phyloP scores from a whole-genome alignment of 257 asterid species.

The Forsythia suspensa region DNA sequence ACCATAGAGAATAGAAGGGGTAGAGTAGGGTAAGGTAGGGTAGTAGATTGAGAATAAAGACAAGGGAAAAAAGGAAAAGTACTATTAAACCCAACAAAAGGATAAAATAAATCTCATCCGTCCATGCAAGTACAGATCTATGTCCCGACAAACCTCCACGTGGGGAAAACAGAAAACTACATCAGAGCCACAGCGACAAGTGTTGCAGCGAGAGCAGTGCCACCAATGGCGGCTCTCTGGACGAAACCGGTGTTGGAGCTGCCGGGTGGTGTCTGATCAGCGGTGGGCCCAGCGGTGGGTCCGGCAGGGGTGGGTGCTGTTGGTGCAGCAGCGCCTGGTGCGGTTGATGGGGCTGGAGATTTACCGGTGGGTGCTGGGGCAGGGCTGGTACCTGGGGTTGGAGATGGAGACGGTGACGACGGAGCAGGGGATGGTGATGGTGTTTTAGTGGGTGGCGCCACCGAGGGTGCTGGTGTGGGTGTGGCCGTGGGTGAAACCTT shows the following conservation, averaged over 20 bases:
- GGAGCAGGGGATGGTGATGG: conserved; percentile 16
- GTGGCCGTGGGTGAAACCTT: conserved; percentile 56
- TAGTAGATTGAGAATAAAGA: not conserved
- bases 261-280: conserved; percentile 40
- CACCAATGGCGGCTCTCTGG: conserved; percentile 55
- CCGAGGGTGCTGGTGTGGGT: conserved; percentile 35
- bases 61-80: not conserved
- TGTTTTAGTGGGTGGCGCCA: conserved; percentile 35
- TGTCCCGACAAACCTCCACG: conserved; percentile 28
- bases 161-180: conserved; percentile 26
- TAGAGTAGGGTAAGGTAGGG: too few relatives aligned
- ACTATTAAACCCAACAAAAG: conserved; percentile 25
- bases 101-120: conserved; percentile 45
- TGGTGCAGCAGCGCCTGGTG: conserved; percentile 31
- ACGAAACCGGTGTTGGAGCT: conserved; percentile 38
- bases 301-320: conserved; percentile 20
- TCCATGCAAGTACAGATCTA: conserved; percentile 30
- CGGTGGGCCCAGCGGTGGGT: conserved; percentile 35
- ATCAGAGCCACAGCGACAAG: conserved; percentile 60
- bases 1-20: not conserved
- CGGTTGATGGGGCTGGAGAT: conserved; percentile 32
- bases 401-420: conserved; percentile 9
- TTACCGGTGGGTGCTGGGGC: conserved; percentile 18
- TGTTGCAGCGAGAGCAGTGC: conserved; percentile 56
- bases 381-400: conserved; percentile 21